A percentile compares a stretch with the other conserved stretches of the same genome.
Evolutionary conservation across 2,329 filamentous ascomycete species (phyloP).

Genomic region (Allantophomopsis lycopodina): DNA sequence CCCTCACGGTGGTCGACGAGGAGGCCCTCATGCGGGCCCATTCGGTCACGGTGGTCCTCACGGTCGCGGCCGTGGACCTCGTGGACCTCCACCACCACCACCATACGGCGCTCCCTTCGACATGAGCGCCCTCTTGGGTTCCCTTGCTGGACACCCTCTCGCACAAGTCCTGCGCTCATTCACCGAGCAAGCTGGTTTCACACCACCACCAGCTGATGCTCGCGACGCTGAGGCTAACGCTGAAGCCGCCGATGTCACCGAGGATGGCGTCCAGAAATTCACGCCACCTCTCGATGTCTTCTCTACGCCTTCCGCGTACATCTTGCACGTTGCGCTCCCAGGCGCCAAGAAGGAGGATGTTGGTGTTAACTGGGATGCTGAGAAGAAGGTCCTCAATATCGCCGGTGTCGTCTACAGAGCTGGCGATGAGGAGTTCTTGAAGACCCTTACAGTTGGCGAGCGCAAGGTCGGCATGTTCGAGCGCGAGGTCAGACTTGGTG

Average conservation of each 20-base stretch:
- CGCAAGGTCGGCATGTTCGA: slow-evolving; percentile 64
- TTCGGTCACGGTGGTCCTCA: background rate
- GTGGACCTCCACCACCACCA: slow-evolving; percentile 8
- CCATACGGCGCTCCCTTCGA: slow-evolving; percentile 14
- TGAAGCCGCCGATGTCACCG: slow-evolving; percentile 12
- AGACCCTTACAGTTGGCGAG: slow-evolving; percentile 46
- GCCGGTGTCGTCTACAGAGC: slow-evolving; percentile 62
- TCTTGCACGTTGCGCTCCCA: slow-evolving; percentile 61
- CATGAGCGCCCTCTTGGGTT: slow-evolving; percentile 11
- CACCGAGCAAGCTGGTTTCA: slow-evolving; percentile 9
- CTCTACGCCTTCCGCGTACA: slow-evolving; percentile 47
- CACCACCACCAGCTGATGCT: slow-evolving; percentile 10
- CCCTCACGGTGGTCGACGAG: background rate
- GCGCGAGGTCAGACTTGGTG: slow-evolving; percentile 50
- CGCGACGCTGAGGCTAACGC: slow-evolving; percentile 5
- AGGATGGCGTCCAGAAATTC: slow-evolving; percentile 28
- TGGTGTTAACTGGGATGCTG: slow-evolving; percentile 61
- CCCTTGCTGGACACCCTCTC: slow-evolving; percentile 12
- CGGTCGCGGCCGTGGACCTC: slow-evolving; percentile 1
- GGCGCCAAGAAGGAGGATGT: slow-evolving; percentile 71
- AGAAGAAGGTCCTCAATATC: slow-evolving; percentile 50
- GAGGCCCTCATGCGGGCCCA: background rate
- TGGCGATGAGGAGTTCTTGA: slow-evolving; percentile 54
- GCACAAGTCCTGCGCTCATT: slow-evolving; percentile 14
- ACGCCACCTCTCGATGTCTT: slow-evolving; percentile 63